Conservation (phyloP, 495 filamentous ascomycete genomes). For the Neurospora intermedia region DNA sequence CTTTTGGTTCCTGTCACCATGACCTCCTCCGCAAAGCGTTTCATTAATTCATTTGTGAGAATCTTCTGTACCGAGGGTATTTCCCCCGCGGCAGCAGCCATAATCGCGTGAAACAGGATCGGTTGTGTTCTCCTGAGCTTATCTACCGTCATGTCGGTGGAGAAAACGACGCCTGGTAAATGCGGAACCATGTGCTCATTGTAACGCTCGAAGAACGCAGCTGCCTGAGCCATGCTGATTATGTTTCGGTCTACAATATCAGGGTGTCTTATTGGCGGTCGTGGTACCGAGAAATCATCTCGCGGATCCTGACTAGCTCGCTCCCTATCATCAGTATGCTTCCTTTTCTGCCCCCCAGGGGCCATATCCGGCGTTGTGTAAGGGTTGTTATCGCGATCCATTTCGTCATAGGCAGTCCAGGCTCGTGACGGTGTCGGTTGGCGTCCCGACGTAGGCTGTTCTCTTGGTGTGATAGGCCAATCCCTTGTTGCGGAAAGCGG, state of each 20-base stretch:
- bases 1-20: slow-evolving; percentile 71
- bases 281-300: slow-evolving; percentile 4
- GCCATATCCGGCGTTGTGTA: slow-evolving; percentile 20
- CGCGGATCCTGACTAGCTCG: slow-evolving; percentile 7
- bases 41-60: slow-evolving; percentile 62
- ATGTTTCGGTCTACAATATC: slow-evolving; percentile 67
- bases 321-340: slow-evolving; percentile 23
- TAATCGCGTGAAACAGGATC: slow-evolving; percentile 69
- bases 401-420: neutral
- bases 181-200: slow-evolving; percentile 56
- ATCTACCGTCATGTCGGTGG: slow-evolving; percentile 50
- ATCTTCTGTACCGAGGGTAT: slow-evolving; percentile 46
- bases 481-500: neutral
- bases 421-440: neutral
- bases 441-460: neutral
- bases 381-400: neutral
- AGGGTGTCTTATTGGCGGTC: slow-evolving; percentile 24
- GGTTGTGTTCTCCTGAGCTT: slow-evolving; percentile 64
- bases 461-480: neutral
- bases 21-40: slow-evolving; percentile 60
- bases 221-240: slow-evolving; percentile 50
- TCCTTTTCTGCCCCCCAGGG: slow-evolving; percentile 39
- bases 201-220: slow-evolving; percentile 58
- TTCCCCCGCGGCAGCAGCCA: slow-evolving; percentile 56
- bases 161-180: slow-evolving; percentile 71